A percentile compares a stretch with the other conserved stretches of the same genome.
phyloP scores from a whole-genome alignment of 768 basidiomycete species.

The Gymnopilus junonius region DNA sequence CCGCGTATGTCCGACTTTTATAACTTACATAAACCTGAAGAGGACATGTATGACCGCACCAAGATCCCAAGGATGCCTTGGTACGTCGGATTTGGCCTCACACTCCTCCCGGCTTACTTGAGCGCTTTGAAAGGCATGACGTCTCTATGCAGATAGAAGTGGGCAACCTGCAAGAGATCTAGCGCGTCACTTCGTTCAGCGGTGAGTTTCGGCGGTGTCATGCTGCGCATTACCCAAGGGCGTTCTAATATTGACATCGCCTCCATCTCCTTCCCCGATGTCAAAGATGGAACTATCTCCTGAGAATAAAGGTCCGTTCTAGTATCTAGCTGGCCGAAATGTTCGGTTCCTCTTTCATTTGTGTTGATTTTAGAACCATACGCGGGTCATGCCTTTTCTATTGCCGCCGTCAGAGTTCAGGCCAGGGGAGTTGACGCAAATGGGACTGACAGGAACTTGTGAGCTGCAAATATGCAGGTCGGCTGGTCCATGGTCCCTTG shows the following conservation, averaged over 20 bases:
- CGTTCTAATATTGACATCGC: slow-evolving; percentile 9
- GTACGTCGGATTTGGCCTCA: slow-evolving; percentile 44
- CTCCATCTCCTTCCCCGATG: slow-evolving; percentile 3
- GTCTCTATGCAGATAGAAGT: slow-evolving; percentile 93
- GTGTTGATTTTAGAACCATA: slow-evolving; percentile 71
- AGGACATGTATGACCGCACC: slow-evolving; percentile 93
- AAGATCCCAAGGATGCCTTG: slow-evolving; percentile 97
- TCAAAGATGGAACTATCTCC: slow-evolving; percentile 88
- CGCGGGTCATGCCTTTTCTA: slow-evolving; percentile 90
- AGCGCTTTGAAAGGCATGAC: slow-evolving; percentile 74
- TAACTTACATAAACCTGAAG: slow-evolving; percentile 83
- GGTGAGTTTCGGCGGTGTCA: slow-evolving; percentile 46
- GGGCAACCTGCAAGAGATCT: slow-evolving; percentile 96
- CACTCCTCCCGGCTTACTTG: neutral
- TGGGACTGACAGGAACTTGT: slow-evolving; percentile 93
- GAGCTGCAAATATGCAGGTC: slow-evolving; percentile 97
- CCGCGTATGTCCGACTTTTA: slow-evolving; percentile 87
- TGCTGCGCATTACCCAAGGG: slow-evolving; percentile 20
- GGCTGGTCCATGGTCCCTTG: slow-evolving; percentile 95
- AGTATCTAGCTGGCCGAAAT: neutral
- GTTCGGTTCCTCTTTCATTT: slow-evolving; percentile 1
- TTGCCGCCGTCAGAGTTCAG: slow-evolving; percentile 93
- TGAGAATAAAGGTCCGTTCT: slow-evolving; percentile 81
- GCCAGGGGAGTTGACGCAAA: slow-evolving; percentile 71
- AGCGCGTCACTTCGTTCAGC: slow-evolving; percentile 91